Conservation (phyloP, 495 filamentous ascomycete genomes). For the Aspergillus campestris region DNA sequence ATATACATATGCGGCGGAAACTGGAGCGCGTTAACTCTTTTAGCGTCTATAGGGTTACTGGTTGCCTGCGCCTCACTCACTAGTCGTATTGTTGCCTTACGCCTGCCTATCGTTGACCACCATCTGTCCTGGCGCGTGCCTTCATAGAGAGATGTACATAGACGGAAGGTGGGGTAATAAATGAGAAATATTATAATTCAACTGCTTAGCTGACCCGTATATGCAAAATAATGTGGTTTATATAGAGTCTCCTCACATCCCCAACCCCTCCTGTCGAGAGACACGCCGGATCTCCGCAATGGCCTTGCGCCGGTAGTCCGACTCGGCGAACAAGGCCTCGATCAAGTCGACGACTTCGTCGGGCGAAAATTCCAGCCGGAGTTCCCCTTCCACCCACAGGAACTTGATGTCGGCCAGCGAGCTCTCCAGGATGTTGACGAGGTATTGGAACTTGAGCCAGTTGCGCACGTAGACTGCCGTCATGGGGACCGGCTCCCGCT, state of each 20-base stretch:
- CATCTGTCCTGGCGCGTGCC: too few relatives aligned
- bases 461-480: conserved; percentile 70
- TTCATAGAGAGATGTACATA: too few relatives aligned
- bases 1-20: too few relatives aligned
- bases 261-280: conserved; percentile 10
- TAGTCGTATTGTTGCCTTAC: too few relatives aligned
- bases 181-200: too few relatives aligned
- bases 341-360: conserved; percentile 88
- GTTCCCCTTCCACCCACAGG: conserved; percentile 77
- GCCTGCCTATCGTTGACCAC: too few relatives aligned
- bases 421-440: conserved; percentile 83
- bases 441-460: conserved; percentile 87
- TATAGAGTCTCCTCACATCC: conserved; percentile 3
- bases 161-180: too few relatives aligned
- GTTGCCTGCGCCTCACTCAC: too few relatives aligned
- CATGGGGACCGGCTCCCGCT: conserved; percentile 45
- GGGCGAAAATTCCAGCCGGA: conserved; percentile 71
- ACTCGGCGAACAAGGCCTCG: conserved; percentile 83
- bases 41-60: too few relatives aligned
- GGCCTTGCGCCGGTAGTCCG: conserved; percentile 62
- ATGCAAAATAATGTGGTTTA: background rate
- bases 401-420: conserved; percentile 82
- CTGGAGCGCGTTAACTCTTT: too few relatives aligned
- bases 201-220: too few relatives aligned
- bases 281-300: conserved; percentile 65